phyloP scores from a whole-genome alignment of 1,284 basidiomycete genomes.

The Gomphus bonarii region DNA sequence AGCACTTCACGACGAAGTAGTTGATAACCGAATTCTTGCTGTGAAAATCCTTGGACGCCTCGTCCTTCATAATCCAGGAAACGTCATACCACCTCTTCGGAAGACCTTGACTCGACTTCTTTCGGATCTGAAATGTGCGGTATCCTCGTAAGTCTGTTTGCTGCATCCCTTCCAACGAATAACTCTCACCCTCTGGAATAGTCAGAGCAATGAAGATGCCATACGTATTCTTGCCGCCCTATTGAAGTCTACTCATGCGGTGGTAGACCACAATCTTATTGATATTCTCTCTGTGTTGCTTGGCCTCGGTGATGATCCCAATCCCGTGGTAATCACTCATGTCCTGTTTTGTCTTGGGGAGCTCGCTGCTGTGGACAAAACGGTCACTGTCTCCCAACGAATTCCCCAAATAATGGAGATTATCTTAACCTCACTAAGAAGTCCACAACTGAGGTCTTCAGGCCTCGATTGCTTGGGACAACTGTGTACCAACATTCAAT shows the following conservation, averaged over 20 bases:
- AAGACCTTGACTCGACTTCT: slow-evolving; percentile 50
- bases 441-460: slow-evolving; percentile 35
- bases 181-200: slow-evolving; percentile 11
- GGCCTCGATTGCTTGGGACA: slow-evolving; percentile 50
- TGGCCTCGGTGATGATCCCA: not conserved
- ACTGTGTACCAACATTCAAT: slow-evolving; percentile 45
- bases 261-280: slow-evolving; percentile 4
- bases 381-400: slow-evolving; percentile 41
- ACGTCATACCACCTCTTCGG: slow-evolving; percentile 48
- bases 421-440: slow-evolving; percentile 45
- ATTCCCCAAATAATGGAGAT: slow-evolving; percentile 40
- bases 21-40: slow-evolving; percentile 42
- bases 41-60: slow-evolving; percentile 47
- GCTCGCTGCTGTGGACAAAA: slow-evolving; percentile 35
- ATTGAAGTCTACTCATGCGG: not conserved
- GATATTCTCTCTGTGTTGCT: not conserved
- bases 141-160: slow-evolving; percentile 28
- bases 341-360: slow-evolving; percentile 6
- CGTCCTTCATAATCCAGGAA: slow-evolving; percentile 46
- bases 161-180: not conserved
- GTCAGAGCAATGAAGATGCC: slow-evolving; percentile 31
- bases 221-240: slow-evolving; percentile 1
- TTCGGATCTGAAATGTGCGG: slow-evolving; percentile 48
- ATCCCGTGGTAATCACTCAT: not conserved
- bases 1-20: slow-evolving; percentile 50